Conservation (phyloP, 148 eudicot species). For the Dysphania ambrosioides region DNA sequence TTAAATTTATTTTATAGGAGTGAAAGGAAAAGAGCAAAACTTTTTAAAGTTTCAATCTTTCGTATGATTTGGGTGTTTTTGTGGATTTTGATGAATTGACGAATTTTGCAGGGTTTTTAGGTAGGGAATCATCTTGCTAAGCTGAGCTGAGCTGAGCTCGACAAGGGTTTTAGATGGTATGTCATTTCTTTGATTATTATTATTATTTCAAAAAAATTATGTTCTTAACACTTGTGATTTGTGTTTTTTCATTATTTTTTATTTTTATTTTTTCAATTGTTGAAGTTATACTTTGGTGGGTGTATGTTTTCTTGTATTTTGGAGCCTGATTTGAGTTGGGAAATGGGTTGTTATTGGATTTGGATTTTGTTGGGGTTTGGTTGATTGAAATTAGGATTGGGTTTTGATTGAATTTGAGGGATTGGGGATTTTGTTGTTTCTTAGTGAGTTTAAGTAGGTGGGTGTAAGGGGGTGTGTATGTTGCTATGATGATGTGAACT, state of each 20-base stretch:
- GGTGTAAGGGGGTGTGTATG: neutral
- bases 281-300: neutral
- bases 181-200: neutral
- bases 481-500: conserved; percentile 14
- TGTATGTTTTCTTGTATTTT: neutral
- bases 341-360: too few relatives aligned
- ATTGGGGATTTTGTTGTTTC: neutral
- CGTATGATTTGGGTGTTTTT: neutral
- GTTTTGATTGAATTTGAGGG: neutral
- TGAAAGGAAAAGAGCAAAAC: neutral
- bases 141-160: conserved; percentile 5
- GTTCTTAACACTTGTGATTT: neutral
- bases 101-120: neutral
- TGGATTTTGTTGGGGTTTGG: too few relatives aligned
- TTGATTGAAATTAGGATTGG: neutral
- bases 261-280: too few relatives aligned
- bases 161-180: conserved; percentile 16
- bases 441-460: neutral
- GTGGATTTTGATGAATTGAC: neutral
- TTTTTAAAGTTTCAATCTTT: neutral
- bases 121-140: conserved; percentile 1
- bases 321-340: neutral
- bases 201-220: too few relatives aligned
- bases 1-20: neutral
- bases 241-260: conserved; percentile 8